Evolutionary conservation across 805 yeast species (phyloP).

Genomic region (Wickerhamomyces rabaulensis): DNA sequence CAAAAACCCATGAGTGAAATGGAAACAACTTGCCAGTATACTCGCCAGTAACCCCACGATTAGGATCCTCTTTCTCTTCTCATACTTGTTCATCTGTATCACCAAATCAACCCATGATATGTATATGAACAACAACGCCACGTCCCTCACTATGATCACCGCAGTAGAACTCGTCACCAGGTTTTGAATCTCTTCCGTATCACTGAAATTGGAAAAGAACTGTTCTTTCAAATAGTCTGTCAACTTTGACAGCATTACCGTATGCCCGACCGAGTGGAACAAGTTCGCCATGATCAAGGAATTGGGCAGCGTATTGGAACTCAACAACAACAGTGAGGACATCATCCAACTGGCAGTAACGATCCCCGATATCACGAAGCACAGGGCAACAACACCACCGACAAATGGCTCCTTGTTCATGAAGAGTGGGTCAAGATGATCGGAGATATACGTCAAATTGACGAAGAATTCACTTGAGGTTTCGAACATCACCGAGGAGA

Average conservation of each 20-base stretch:
- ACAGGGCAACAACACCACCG: constrained; percentile 36
- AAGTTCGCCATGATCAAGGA: constrained; percentile 55
- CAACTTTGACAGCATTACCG: constrained; percentile 43
- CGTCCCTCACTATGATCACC: constrained; percentile 33
- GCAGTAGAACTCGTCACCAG: constrained; percentile 32
- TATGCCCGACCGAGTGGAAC: constrained; percentile 47
- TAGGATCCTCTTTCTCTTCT: constrained; percentile 26
- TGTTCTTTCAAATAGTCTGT: constrained; percentile 44
- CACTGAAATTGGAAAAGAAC: constrained; percentile 48
- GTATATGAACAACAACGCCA: constrained; percentile 41
- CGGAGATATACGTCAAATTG: constrained; percentile 3
- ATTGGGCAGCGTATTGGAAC: constrained; percentile 53
- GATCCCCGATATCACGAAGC: constrained; percentile 49
- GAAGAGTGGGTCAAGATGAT: constrained; percentile 1
- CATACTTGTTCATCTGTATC: constrained; percentile 30
- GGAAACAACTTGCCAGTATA: constrained; percentile 24
- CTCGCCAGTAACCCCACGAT: constrained; percentile 29
- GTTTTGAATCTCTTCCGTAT: constrained; percentile 36
- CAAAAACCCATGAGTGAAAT: constrained; percentile 17
- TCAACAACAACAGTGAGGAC: constrained; percentile 47
- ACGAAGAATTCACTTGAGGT: constrained; percentile 3
- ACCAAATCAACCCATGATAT: constrained; percentile 53
- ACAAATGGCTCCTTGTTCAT: constrained; percentile 29
- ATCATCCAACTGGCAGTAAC: constrained; percentile 71
- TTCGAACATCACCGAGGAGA: constrained; percentile 23